phyloP scores from a whole-genome alignment of 306 rosid species.

The Medicago arabica region DNA sequence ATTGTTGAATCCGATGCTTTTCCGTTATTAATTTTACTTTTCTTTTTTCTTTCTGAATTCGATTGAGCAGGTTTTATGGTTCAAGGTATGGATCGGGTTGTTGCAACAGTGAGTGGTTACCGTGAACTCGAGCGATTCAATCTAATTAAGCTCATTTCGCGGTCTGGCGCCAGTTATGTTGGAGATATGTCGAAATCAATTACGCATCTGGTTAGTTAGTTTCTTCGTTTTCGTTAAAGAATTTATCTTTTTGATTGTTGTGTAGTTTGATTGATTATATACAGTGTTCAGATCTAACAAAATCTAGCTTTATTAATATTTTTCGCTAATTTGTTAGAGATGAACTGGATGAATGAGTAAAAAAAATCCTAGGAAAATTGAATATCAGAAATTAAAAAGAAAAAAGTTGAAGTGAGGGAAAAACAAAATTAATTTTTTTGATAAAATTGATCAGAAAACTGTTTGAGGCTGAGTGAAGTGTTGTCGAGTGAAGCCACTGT shows the following conservation, averaged over 20 bases:
- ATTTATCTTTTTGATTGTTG: neutral
- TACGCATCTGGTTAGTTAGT: constrained; percentile 73
- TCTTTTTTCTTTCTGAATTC: neutral
- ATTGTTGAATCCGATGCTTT: neutral
- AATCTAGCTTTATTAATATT: neutral
- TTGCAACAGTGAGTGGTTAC: constrained; percentile 86
- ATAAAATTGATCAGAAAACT: neutral
- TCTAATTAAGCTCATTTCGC: constrained; percentile 75
- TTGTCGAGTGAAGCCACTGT: too few species aligned
- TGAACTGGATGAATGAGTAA: neutral
- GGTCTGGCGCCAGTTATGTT: constrained; percentile 72
- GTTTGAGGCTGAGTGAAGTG: neutral
- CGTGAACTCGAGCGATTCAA: constrained; percentile 68
- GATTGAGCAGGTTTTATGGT: constrained; percentile 43
- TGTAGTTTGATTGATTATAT: neutral
- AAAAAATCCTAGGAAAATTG: neutral
- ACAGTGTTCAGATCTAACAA: neutral
- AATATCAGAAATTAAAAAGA: neutral
- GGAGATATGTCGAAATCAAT: constrained; percentile 73
- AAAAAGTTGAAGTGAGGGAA: neutral
- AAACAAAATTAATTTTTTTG: neutral
- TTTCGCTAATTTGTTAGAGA: neutral
- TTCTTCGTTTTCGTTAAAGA: neutral
- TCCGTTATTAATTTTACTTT: neutral
- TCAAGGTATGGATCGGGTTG: constrained; percentile 78